Evolutionary conservation across 2,329 filamentous ascomycete genomes (phyloP).

Genomic region (Emmonsia crescens): DNA sequence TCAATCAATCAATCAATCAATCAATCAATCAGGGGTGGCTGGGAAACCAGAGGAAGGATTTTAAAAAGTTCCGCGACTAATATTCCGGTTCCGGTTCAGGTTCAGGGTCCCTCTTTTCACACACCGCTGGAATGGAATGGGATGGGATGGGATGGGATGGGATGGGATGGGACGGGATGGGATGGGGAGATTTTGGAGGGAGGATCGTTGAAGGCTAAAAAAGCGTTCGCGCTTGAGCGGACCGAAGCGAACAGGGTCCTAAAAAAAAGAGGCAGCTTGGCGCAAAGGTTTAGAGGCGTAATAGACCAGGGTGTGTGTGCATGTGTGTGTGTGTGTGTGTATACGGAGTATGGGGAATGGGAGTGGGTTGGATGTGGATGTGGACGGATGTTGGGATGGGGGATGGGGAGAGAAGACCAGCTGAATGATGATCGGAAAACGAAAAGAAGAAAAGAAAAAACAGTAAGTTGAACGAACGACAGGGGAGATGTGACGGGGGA

Average conservation of each 20-base stretch:
- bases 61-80: too few relatives aligned
- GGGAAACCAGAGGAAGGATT: not conserved
- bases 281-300: not conserved
- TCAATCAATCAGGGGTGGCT: not conserved
- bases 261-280: not conserved
- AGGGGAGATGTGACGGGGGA: not conserved
- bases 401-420: not conserved
- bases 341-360: too few relatives aligned
- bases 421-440: not conserved
- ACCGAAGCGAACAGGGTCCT: not conserved
- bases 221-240: not conserved
- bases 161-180: too few relatives aligned
- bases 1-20: too few relatives aligned
- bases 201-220: too few relatives aligned
- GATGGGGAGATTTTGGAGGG: too few relatives aligned
- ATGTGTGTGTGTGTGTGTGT: too few relatives aligned
- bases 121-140: slow-evolving; percentile 3
- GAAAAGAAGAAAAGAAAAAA: not conserved
- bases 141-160: too few relatives aligned
- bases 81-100: too few relatives aligned
- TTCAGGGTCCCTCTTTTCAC: not conserved
- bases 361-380: too few relatives aligned
- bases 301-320: not conserved
- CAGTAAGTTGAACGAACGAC: too few relatives aligned
- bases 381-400: not conserved